These are phyloP conservation scores for Paecilomyces variotii DNA, from an alignment of 2,329 filamentous ascomycete genomes.

Conservation along the genomic window DNA sequence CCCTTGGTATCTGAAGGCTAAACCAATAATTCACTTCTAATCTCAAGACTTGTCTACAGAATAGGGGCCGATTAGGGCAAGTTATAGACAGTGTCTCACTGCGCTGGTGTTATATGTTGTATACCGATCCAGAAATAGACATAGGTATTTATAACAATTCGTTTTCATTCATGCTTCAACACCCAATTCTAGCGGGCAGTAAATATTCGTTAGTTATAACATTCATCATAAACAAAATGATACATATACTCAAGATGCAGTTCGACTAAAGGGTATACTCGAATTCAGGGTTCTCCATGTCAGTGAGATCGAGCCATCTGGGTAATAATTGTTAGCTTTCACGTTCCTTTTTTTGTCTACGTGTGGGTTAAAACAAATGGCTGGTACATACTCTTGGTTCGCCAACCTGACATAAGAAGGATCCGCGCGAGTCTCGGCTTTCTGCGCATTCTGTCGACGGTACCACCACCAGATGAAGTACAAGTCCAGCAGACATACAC, in stretches of 20 bases:
- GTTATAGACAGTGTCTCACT: no score
- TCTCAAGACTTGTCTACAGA: no score
- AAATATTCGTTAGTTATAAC: not conserved
- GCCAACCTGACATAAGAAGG: conserved; percentile 54
- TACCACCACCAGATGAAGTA: conserved; percentile 58
- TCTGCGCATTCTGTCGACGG: conserved; percentile 50
- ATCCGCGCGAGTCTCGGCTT: conserved; percentile 43
- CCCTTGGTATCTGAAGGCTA: no score
- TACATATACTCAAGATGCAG: not conserved
- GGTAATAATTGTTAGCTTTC: not conserved
- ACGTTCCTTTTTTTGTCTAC: not conserved
- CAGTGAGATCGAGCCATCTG: conserved; percentile 54
- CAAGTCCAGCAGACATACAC: conserved; percentile 46
- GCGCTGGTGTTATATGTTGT: no score
- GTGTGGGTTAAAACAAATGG: conserved; percentile 10
- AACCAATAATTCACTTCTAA: no score
- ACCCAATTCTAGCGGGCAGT: not conserved
- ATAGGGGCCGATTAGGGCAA: no score
- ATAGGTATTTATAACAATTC: not conserved
- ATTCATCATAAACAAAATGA: not conserved
- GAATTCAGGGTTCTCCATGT: conserved; percentile 59
- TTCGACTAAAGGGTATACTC: conserved; percentile 45
- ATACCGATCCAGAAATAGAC: not conserved
- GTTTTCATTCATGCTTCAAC: not conserved
- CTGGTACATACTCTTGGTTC: conserved; percentile 51